phyloP scores from a whole-genome alignment of 495 filamentous ascomycete species.

The Daldinia vernicosa region DNA sequence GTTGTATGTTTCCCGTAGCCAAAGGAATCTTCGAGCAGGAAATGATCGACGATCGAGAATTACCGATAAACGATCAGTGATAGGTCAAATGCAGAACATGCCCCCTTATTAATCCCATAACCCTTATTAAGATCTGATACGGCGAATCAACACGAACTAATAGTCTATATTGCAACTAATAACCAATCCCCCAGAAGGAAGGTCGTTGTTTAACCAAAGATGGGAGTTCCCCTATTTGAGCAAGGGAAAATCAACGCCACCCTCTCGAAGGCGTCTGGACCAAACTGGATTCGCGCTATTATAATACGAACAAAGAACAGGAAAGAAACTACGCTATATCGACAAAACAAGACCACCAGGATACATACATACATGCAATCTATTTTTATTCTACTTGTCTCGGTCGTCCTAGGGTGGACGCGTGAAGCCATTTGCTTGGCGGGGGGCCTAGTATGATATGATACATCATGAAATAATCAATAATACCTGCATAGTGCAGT shows the following conservation, averaged over 20 bases:
- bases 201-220: background rate
- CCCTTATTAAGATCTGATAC: background rate
- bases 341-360: too few species aligned
- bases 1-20: constrained; percentile 11
- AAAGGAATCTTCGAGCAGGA: background rate
- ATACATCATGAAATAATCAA: background rate
- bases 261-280: background rate
- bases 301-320: background rate
- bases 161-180: background rate
- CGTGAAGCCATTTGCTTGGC: too few species aligned
- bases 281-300: background rate
- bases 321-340: background rate
- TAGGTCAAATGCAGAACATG: background rate
- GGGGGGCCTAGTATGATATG: background rate
- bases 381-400: background rate
- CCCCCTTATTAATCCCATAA: background rate
- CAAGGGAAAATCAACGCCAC: background rate
- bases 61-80: background rate
- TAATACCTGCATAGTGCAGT: background rate
- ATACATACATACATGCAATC: too few species aligned
- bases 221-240: background rate
- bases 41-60: constrained; percentile 8
- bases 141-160: background rate
- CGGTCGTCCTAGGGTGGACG: too few species aligned
- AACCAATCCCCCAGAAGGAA: background rate